These are phyloP conservation scores for Xylaria grammica DNA, from an alignment of 495 filamentous ascomycete genomes.

Conservation along the genomic window DNA sequence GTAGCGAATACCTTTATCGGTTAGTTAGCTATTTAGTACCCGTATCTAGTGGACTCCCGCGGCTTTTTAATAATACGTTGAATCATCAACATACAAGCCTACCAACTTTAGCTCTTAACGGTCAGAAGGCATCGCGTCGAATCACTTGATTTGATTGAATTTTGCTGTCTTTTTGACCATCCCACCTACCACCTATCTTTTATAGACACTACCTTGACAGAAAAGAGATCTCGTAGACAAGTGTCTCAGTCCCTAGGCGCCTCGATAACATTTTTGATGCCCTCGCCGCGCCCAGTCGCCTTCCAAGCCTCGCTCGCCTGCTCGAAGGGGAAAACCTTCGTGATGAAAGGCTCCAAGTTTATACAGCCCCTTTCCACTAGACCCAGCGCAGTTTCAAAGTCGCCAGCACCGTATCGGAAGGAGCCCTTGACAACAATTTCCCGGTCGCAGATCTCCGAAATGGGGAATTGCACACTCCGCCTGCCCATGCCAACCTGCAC, in stretches of 20 bases:
- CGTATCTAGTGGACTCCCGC: too few relatives aligned
- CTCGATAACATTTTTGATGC: slow-evolving; percentile 80
- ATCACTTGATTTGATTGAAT: too few relatives aligned
- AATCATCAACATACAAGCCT: too few relatives aligned
- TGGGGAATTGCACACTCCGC: slow-evolving; percentile 73
- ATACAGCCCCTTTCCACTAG: slow-evolving; percentile 65
- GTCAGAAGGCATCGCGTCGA: too few relatives aligned
- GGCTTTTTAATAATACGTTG: too few relatives aligned
- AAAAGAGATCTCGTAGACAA: too few relatives aligned
- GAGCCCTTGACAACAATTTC: slow-evolving; percentile 76
- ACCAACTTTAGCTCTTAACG: too few relatives aligned
- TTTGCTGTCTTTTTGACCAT: too few relatives aligned
- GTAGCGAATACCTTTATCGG: too few relatives aligned
- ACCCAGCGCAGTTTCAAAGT: slow-evolving; percentile 74
- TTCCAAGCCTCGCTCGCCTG: slow-evolving; percentile 76
- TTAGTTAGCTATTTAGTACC: too few relatives aligned
- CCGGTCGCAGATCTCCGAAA: slow-evolving; percentile 74
- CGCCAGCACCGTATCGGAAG: slow-evolving; percentile 78
- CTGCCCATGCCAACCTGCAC: slow-evolving; percentile 83
- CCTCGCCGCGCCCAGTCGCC: slow-evolving; percentile 70
- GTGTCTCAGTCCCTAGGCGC: slow-evolving; percentile 29
- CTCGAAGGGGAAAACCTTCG: slow-evolving; percentile 68
- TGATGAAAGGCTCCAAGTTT: slow-evolving; percentile 70
- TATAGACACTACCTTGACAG: too few relatives aligned
- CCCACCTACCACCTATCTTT: too few relatives aligned